These are phyloP conservation scores for Boletus sp. DNA, from an alignment of 768 basidiomycete species.

Conservation along the genomic window DNA sequence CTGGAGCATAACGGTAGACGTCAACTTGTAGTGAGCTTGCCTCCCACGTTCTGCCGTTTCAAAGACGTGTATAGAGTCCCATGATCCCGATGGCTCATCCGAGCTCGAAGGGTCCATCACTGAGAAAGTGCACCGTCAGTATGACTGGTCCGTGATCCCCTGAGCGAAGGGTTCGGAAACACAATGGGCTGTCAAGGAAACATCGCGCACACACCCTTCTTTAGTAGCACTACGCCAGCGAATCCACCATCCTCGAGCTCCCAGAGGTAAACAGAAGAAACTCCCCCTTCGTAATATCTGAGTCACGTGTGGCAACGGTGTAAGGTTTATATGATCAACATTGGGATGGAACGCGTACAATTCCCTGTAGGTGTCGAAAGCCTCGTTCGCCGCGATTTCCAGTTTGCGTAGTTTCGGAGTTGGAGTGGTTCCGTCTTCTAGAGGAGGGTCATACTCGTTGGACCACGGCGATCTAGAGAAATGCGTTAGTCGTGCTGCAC, in stretches of 20 bases:
- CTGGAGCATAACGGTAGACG: slow-evolving; percentile 95
- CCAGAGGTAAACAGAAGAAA: slow-evolving; percentile 97
- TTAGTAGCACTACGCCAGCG: slow-evolving; percentile 93
- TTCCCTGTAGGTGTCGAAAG: slow-evolving; percentile 96
- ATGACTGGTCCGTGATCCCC: neutral
- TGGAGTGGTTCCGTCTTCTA: slow-evolving; percentile 88
- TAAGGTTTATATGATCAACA: neutral
- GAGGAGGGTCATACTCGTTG: slow-evolving; percentile 89
- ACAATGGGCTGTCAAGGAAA: neutral
- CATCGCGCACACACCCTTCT: slow-evolving; percentile 67
- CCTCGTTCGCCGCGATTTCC: slow-evolving; percentile 92
- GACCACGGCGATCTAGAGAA: slow-evolving; percentile 90
- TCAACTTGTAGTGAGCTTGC: slow-evolving; percentile 94
- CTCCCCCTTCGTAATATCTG: slow-evolving; percentile 98
- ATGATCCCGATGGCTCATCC: slow-evolving; percentile 77
- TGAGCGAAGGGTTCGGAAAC: slow-evolving; percentile 3
- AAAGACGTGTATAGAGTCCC: slow-evolving; percentile 99
- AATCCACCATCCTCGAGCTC: slow-evolving; percentile 95
- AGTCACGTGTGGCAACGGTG: neutral
- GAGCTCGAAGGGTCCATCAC: slow-evolving; percentile 57
- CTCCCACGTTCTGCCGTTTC: slow-evolving; percentile 90
- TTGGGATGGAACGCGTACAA: slow-evolving; percentile 51
- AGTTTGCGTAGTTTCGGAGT: slow-evolving; percentile 83
- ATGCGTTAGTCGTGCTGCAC: slow-evolving; percentile 13
- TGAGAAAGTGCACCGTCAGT: slow-evolving; percentile 28